A percentile compares a stretch with the other conserved stretches of the same genome.
Evolutionary conservation across 148 eudicot genomes (phyloP).

Genomic region (Linanthus parryae): DNA sequence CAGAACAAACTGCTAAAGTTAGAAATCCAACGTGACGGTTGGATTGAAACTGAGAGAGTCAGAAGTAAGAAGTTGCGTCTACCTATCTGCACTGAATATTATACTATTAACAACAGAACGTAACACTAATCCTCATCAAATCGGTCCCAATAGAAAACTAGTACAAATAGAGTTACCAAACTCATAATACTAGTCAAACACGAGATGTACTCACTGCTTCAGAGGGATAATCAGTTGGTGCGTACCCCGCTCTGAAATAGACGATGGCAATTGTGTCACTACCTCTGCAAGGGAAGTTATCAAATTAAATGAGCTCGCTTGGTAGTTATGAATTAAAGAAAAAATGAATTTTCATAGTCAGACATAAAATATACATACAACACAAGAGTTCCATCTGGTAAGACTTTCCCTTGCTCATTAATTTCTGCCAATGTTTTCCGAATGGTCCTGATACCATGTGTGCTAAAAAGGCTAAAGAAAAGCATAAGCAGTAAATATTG

Average conservation of each 20-base stretch:
- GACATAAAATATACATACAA: constrained; percentile 45
- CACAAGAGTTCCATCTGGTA: constrained; percentile 64
- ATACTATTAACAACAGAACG: too few relatives aligned
- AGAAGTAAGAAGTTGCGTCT: too few relatives aligned
- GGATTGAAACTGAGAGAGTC: too few relatives aligned
- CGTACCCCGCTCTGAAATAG: constrained; percentile 92
- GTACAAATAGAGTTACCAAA: too few relatives aligned
- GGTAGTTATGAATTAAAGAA: too few relatives aligned
- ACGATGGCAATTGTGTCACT: constrained; percentile 64
- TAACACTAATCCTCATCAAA: too few relatives aligned
- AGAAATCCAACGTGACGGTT: too few relatives aligned
- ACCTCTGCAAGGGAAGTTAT: constrained; percentile 42
- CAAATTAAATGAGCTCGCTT: too few relatives aligned
- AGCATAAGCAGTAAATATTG: constrained; percentile 11
- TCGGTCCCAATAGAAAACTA: too few relatives aligned
- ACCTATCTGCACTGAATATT: too few relatives aligned
- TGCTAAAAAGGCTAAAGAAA: constrained; percentile 51
- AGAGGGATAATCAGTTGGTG: constrained; percentile 91
- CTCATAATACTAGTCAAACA: too few relatives aligned
- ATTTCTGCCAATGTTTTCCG: constrained; percentile 87
- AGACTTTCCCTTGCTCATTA: constrained; percentile 55
- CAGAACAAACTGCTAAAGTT: too few relatives aligned
- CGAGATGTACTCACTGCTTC: constrained; percentile 64
- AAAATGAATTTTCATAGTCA: constrained; percentile 9
- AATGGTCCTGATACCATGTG: constrained; percentile 60